Percentiles rank a stretch among this genome's conserved stretches.
These are phyloP conservation scores for Acanthamoeba sp. DNA, from an alignment of 208 protist genomes.

Conservation along the genomic window DNA sequence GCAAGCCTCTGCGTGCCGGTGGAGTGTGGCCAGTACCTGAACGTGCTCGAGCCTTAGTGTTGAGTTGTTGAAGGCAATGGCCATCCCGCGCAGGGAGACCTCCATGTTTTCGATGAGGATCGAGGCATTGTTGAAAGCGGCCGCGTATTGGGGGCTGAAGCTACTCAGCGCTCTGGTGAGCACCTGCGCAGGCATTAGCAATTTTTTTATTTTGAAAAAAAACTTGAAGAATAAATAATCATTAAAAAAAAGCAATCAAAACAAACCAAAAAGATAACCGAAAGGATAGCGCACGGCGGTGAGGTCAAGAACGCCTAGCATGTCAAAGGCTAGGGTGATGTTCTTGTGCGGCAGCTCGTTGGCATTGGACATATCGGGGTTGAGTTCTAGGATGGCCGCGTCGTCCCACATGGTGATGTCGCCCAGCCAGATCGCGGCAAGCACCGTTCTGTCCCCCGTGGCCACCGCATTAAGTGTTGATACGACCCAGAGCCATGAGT, in stretches of 20 bases:
- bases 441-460: neutral
- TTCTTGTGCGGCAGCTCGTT: neutral
- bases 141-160: neutral
- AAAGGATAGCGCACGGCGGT: neutral
- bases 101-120: neutral
- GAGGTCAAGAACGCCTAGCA: neutral
- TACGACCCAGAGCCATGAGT: neutral
- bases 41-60: neutral
- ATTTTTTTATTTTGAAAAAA: too few species aligned
- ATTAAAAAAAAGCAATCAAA: neutral
- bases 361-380: neutral
- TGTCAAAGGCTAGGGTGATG: conserved; percentile 24
- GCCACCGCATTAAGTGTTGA: neutral
- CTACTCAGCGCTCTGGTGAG: neutral
- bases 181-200: neutral
- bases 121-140: neutral
- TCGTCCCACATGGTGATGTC: conserved; percentile 43
- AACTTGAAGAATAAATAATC: too few species aligned
- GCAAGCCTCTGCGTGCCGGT: too few species aligned
- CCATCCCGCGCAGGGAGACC: neutral
- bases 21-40: neutral
- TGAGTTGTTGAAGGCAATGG: neutral
- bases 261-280: too few species aligned
- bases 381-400: neutral
- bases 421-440: conserved; percentile 1